These are phyloP conservation scores for Fusarium bulbicola DNA, from an alignment of 2,329 filamentous ascomycete genomes.

Conservation along the genomic window DNA sequence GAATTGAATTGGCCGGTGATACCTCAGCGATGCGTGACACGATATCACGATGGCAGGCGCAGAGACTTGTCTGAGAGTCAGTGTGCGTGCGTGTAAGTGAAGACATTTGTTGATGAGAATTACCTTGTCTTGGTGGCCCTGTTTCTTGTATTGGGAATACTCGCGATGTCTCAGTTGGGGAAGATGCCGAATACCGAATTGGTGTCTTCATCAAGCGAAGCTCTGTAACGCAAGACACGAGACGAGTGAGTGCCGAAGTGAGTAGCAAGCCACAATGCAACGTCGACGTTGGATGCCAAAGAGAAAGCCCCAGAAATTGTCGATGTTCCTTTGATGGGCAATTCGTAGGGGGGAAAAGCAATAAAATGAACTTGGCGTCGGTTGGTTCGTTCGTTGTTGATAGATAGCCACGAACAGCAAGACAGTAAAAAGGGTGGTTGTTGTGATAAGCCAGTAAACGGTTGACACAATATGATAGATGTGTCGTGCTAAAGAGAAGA, in stretches of 20 bases:
- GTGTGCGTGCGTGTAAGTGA: not conserved
- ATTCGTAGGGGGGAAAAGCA: not conserved
- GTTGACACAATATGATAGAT: not conserved
- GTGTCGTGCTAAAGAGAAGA: not conserved
- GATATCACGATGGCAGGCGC: not conserved
- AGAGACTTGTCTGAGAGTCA: not conserved
- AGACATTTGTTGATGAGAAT: not conserved
- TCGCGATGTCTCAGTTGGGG: conserved; percentile 14
- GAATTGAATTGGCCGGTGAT: not conserved
- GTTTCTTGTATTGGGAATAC: not conserved
- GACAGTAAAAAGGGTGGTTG: not conserved
- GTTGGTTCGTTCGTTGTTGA: not conserved
- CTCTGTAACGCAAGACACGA: conserved; percentile 16
- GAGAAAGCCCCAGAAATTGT: not conserved
- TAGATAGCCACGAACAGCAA: not conserved
- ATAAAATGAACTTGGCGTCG: not conserved
- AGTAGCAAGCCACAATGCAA: conserved; percentile 23
- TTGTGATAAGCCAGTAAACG: not conserved
- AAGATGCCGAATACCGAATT: conserved; percentile 4
- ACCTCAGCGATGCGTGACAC: not conserved
- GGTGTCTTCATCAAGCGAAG: conserved; percentile 20
- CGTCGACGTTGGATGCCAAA: not conserved
- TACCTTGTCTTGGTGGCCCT: not conserved
- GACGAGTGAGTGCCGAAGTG: not conserved
- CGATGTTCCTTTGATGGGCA: not conserved